Evolutionary conservation across 2,329 filamentous ascomycete species (phyloP), one percentile per base, ranked within the genome.

Genomic region (Diaporthe ampelina): DNA sequence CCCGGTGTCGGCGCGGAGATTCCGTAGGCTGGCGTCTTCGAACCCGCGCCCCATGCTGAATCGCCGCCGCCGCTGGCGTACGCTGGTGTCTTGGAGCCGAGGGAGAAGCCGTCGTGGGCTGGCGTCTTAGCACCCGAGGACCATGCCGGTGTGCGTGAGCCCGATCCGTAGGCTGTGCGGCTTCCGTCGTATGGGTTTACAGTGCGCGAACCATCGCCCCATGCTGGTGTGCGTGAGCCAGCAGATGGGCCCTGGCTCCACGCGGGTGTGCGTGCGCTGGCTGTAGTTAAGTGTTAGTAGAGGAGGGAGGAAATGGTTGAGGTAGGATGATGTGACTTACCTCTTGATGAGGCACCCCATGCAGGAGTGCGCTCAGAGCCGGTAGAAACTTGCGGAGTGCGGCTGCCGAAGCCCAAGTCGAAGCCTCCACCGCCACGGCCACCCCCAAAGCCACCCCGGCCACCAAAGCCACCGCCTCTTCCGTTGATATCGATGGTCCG

Each of bases 11-110:
- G 89, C 4, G 89, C 90, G 4, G 89, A 89, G 11, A 85, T 86
- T 35, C 89, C 90, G 80, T 94, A 95, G 1, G 91, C 92, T 4
- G 95, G 95, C 0, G 95, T 97, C 82, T 95, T 94, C 40, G 93
- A 93, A 9, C 93, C 91, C 5, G 89, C 87, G 19, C 87, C 90
- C 86, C 93, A 94, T 43, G 89, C 86, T 5, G 74, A 76, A 74
- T 93, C 92, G 70, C 85, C 84, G 52, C 85, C 83, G 29, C 81
- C 76, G 67, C 82, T 79, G 58, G 84, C 84, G 78, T 92, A 95
- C 70, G 88, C 93, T 58, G 89, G 92, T 17, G 91, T 93, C 79
- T 91, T 93, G n/a, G 91, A 92, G 10, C 93, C 92, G 73, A 89
- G 88, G 72, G 88, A 90, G 79, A 93, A 94, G 26, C 88, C 87